Conservation (phyloP, 2,329 filamentous ascomycete species). For the Trichoderma pleuroti region DNA sequence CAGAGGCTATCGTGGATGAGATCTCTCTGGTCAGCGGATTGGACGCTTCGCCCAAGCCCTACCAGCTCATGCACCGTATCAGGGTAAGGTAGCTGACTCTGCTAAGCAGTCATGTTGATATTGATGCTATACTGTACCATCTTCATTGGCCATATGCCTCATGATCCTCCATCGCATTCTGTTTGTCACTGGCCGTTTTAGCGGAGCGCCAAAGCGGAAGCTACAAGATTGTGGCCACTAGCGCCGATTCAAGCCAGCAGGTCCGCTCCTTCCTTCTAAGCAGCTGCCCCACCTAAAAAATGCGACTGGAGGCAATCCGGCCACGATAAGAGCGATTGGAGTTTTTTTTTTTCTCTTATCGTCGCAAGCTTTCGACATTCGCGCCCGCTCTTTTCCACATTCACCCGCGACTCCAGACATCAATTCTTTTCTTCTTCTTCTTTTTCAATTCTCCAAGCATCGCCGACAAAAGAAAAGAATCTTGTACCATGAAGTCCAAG, state of each 20-base stretch:
- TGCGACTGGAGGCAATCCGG: neutral
- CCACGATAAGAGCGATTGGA: constrained; percentile 17
- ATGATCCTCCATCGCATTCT: neutral
- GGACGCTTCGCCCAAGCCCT: neutral
- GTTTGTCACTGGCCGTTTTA: neutral
- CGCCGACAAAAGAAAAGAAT: neutral
- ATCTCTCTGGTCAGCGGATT: neutral
- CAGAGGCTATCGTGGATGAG: neutral
- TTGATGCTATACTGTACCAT: neutral
- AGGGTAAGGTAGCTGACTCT: no score
- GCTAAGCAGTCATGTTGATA: neutral
- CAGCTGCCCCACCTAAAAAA: neutral
- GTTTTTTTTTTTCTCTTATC: neutral
- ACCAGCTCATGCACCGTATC: neutral
- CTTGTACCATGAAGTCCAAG: constrained; percentile 36
- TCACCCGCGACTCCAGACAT: neutral
- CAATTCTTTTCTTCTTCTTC: neutral
- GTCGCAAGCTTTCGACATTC: neutral
- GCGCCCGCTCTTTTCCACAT: neutral
- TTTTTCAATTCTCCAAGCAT: neutral
- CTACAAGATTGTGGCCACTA: neutral
- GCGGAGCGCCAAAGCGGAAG: neutral
- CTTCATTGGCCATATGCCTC: neutral
- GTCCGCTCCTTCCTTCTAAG: neutral
- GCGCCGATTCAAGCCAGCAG: neutral